Percentiles rank a stretch among this genome's conserved stretches.
Conservation (phyloP, 2,329 filamentous ascomycete genomes). For the Monilinia fructicola region DNA sequence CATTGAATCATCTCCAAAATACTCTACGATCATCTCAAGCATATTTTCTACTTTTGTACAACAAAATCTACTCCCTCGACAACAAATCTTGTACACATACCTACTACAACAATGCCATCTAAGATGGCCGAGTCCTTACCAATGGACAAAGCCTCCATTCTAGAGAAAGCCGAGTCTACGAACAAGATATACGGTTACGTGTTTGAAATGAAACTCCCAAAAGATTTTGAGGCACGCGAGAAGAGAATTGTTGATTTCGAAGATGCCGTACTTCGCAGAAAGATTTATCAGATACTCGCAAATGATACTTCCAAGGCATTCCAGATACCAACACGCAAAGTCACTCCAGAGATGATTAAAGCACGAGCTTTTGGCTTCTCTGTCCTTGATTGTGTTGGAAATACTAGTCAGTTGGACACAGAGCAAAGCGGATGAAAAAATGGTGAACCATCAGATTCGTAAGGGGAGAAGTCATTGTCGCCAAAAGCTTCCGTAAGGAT, state of each 20-base stretch:
- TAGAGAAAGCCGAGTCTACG: background rate
- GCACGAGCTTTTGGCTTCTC: background rate
- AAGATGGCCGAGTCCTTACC: background rate
- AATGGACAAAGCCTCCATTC: background rate
- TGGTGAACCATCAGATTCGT: background rate
- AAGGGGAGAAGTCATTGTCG: background rate
- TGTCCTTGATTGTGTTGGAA: background rate
- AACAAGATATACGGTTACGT: background rate
- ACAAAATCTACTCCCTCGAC: too few relatives aligned
- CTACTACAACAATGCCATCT: background rate
- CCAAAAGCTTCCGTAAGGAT: background rate
- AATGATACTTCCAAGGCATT: background rate
- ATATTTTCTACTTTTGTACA: background rate
- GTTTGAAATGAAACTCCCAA: background rate
- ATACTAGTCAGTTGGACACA: background rate
- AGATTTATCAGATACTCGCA: background rate
- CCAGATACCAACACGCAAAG: background rate
- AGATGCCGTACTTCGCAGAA: too few relatives aligned
- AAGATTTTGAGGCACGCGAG: background rate
- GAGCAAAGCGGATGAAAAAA: background rate
- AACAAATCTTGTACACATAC: too few relatives aligned
- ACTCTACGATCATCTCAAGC: background rate
- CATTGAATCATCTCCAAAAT: background rate
- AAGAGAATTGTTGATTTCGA: background rate
- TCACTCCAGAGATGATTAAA: background rate